Evolutionary conservation across 306 rosid genomes (phyloP), one percentile per base, ranked within the genome.

Genomic region (Vigna reflexopilosa): DNA sequence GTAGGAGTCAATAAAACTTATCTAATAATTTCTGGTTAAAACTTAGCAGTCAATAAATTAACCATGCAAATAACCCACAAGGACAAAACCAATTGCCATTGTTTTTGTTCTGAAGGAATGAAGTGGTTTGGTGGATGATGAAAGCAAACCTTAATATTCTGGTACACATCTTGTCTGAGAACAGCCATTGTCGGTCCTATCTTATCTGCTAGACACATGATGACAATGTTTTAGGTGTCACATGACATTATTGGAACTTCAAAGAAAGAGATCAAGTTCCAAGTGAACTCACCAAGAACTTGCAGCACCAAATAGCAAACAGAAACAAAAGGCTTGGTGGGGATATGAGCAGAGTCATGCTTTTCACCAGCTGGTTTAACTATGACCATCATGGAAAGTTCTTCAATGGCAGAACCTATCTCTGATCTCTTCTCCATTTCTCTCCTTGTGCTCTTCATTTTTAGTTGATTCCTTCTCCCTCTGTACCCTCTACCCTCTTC

Each of bases 121-220:
- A 57, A 24, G 9, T 32, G n/a, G 36, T 26, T 59, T 59, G 40
- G 5, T 59, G 66, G 38, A 4, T 59, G 65, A 58, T 58, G n/a
- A 22, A 57, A 40, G n/a, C 6, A 67, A 62, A 93, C 97, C 98
- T 85, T 87, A 78, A 95, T 91, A 80, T 95, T 95, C 66, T 91
- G 96, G 73, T 82, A 72, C 63, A 95, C 82, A 42, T 95, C 98
- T 71, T 92, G 93, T 71, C 98, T 87, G 70, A 95, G 42, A 80
- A 95, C 98, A 61, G 91, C 83, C 98, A 95, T 95, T 19, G 91
- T 87, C 59, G 98, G 98, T 11, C 98, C 98, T 70, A 95, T 89
- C 85, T 91, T 88, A 87, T 95, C 98, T 94, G 92, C 82, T 83
- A 45, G 36, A 67, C 22, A 2, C 75, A 80, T 7, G 70, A 82